Evolutionary conservation across 768 basidiomycete species (phyloP).

Genomic region (Saitozyma sp.): DNA sequence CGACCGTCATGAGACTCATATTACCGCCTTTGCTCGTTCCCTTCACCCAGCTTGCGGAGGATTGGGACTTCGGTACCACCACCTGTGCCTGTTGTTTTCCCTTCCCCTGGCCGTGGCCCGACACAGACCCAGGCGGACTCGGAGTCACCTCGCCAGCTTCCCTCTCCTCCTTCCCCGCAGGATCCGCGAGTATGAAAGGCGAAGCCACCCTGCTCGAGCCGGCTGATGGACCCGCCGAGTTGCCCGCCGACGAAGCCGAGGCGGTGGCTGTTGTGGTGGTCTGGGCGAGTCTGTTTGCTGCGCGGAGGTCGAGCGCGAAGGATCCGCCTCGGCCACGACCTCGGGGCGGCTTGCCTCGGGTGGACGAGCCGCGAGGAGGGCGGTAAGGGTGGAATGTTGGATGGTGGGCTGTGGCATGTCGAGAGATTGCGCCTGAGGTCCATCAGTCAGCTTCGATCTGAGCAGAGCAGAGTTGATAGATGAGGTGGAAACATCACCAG

Average conservation of each 20-base stretch:
- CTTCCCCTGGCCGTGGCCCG: not conserved
- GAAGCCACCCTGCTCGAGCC: too few species aligned
- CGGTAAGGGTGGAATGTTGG: conserved; percentile 22
- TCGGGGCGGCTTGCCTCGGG: not conserved
- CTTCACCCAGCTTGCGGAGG: conserved; percentile 33
- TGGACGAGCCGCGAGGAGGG: conserved; percentile 1
- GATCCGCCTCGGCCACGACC: not conserved
- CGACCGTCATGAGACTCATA: conserved; percentile 50
- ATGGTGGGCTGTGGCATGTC: conserved; percentile 15
- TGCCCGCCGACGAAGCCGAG: too few species aligned
- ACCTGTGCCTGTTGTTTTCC: not conserved
- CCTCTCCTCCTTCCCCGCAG: too few species aligned
- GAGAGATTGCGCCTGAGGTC: conserved; percentile 36
- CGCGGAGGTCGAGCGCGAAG: not conserved
- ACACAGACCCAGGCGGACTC: too few species aligned
- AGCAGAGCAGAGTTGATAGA: not conserved
- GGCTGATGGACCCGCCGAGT: too few species aligned
- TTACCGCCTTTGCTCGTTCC: conserved; percentile 45
- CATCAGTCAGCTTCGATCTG: not conserved
- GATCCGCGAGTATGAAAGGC: too few species aligned
- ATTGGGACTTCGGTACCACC: too few species aligned
- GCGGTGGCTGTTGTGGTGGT: too few species aligned
- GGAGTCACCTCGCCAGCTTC: too few species aligned
- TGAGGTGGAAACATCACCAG: not conserved
- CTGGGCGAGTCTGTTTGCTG: not conserved